Conservation (phyloP, 768 basidiomycete species). For the Porphyrellus cyaneotinctus region DNA sequence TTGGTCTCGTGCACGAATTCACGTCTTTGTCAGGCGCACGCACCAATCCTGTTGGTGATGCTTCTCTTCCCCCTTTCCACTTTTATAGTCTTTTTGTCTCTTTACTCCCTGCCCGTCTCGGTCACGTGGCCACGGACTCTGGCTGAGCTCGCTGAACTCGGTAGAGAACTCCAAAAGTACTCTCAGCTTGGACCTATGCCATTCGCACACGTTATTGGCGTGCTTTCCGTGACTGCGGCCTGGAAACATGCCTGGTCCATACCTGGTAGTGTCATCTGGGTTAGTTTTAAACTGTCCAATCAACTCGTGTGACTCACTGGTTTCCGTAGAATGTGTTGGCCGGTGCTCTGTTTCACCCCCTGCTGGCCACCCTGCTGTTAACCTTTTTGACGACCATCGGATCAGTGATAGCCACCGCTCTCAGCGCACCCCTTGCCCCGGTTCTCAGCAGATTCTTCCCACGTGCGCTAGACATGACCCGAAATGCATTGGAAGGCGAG, state of each 20-base stretch:
- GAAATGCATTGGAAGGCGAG: slow-evolving; percentile 71
- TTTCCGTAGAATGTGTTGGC: slow-evolving; percentile 77
- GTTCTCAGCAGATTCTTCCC: slow-evolving; percentile 80
- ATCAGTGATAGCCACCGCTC: slow-evolving; percentile 73
- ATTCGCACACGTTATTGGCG: slow-evolving; percentile 73
- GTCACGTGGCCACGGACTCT: slow-evolving; percentile 73
- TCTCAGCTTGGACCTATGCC: slow-evolving; percentile 64
- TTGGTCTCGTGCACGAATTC: slow-evolving; percentile 6
- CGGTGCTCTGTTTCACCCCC: slow-evolving; percentile 81
- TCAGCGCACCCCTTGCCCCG: slow-evolving; percentile 82
- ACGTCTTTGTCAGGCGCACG: slow-evolving; percentile 39
- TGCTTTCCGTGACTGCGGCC: slow-evolving; percentile 77
- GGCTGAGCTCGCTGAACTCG: slow-evolving; percentile 70
- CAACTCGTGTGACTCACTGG: slow-evolving; percentile 15
- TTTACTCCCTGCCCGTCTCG: slow-evolving; percentile 63
- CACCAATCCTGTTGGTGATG: slow-evolving; percentile 66
- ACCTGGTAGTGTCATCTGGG: slow-evolving; percentile 91
- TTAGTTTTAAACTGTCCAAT: slow-evolving; percentile 33
- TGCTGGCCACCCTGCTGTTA: slow-evolving; percentile 75
- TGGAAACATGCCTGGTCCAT: slow-evolving; percentile 99
- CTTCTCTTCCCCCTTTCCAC: slow-evolving; percentile 71
- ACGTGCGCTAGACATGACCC: slow-evolving; percentile 78
- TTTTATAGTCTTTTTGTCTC: slow-evolving; percentile 39
- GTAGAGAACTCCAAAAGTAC: slow-evolving; percentile 72
- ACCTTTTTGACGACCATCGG: slow-evolving; percentile 85